Base-by-base conservation (phyloP, 306 rosid species). In the Pterocarpus santalinus region DNA sequence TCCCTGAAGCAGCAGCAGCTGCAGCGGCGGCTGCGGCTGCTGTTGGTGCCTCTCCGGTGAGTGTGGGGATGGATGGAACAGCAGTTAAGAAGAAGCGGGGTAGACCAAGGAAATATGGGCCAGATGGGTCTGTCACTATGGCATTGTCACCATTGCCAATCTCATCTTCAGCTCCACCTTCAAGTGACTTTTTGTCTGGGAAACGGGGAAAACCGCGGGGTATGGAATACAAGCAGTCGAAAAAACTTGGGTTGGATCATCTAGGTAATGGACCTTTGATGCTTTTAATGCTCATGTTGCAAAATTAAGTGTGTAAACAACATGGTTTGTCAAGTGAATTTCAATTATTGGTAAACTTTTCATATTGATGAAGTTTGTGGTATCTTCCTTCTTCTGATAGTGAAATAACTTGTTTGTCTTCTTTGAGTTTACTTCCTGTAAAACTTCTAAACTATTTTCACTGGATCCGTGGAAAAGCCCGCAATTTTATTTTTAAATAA, bases 71-170 rank as follows among this genome's bases (percentile, higher is more conserved):
- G 70, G 89, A 90, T 34, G 95, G 83, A 73, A 66, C 89, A 3
- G n/a, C 82, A 0, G 84, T 71, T 51, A 91, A 90, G 89, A 92
- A 90, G 90, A 92, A 92, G 82, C 79, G 98, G 15, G 98, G 98
- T 8, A 88, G 98, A 73, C 98, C 98, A 0, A 92, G 93, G 89
- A 94, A 94, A 60, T 92, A 92, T 53, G 96, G 94, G 2, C 91
- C 90, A 1, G 98, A 91, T 67, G 98, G 97, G 62, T 58, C 92
- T n/a, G 94, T 88, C 17, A 74, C 89, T 2, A 90, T 88, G 98
- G 89, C 97, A 58, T 86, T 90, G 90, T 87, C 96, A 32, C 93
- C 97, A 38, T 51, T 80, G 86, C 96, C 98, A 41, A 83, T 87
- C 44, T 91, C 97, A 5, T 80, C 93, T 8, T 91, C 94, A 1